phyloP scores from a whole-genome alignment of 306 rosid species.

The Arachis stenosperma region DNA sequence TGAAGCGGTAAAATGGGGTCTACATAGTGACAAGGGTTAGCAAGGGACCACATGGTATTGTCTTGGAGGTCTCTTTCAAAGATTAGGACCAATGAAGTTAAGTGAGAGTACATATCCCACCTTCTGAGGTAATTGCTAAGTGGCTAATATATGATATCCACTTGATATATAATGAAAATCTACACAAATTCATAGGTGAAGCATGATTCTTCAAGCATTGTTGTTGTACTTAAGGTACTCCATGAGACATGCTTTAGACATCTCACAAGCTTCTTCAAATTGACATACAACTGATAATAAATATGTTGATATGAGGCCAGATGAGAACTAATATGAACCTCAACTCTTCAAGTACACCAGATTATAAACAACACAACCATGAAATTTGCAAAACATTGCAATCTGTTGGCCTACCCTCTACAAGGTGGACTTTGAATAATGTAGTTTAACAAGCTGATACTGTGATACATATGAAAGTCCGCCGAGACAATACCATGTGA shows the following conservation, averaged over 20 bases:
- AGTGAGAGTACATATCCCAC: neutral
- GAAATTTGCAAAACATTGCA: neutral
- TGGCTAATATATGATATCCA: neutral
- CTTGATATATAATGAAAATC: neutral
- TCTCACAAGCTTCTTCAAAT: neutral
- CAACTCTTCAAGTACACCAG: no score
- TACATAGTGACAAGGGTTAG: neutral
- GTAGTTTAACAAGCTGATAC: neutral
- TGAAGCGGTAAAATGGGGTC: neutral
- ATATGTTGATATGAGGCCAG: neutral
- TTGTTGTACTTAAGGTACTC: neutral
- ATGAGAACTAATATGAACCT: no score
- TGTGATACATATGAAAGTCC: neutral
- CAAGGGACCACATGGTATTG: slow-evolving; percentile 15
- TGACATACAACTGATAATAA: neutral
- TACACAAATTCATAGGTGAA: neutral
- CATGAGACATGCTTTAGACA: slow-evolving; percentile 5
- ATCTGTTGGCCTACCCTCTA: neutral
- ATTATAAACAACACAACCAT: neutral
- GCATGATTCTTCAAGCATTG: neutral
- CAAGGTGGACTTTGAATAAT: slow-evolving; percentile 2
- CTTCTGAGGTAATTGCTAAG: neutral
- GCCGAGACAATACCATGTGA: slow-evolving; percentile 37
- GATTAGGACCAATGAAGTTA: neutral
- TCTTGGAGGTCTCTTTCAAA: slow-evolving; percentile 10